Evolutionary conservation across 2,329 filamentous ascomycete genomes (phyloP).

Genomic region (Neocucurbitaria cava): DNA sequence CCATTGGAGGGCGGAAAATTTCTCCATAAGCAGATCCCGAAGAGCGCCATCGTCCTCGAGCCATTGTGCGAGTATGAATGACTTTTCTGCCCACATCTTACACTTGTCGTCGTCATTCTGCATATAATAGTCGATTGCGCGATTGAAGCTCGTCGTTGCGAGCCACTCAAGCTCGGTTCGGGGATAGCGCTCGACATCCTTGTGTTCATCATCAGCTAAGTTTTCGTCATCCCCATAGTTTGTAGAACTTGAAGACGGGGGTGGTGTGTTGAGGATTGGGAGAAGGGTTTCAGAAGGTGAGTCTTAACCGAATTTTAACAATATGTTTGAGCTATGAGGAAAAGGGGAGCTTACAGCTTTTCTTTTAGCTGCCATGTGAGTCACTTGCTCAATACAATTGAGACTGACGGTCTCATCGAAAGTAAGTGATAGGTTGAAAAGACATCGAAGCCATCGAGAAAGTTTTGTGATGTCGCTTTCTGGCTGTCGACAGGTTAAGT

Average conservation of each 20-base stretch:
- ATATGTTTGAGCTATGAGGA: neutral
- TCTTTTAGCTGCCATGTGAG: constrained; percentile 40
- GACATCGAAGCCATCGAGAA: constrained; percentile 78
- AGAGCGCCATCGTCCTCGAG: constrained; percentile 58
- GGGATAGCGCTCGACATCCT: constrained; percentile 63
- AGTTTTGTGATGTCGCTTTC: constrained; percentile 66
- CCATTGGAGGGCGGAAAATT: constrained; percentile 61
- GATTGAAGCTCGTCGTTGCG: constrained; percentile 67
- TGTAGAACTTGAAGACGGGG: constrained; percentile 19
- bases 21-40: constrained; percentile 45
- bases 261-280: constrained; percentile 17
- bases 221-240: constrained; percentile 5
- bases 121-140: constrained; percentile 66
- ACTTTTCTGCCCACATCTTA: constrained; percentile 67
- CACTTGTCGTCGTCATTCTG: constrained; percentile 62
- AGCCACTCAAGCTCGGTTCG: constrained; percentile 77
- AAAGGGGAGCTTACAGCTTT: constrained; percentile 33
- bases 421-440: constrained; percentile 72
- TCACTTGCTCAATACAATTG: constrained; percentile 69
- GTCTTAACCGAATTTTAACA: constrained; percentile 11
- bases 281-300: neutral
- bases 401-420: constrained; percentile 64
- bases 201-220: constrained; percentile 28
- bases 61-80: constrained; percentile 67
- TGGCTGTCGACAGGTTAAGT: constrained; percentile 67